Evolutionary conservation across 2,329 filamentous ascomycete species (phyloP).

Genomic region (Lasiodiplodia theobromae): DNA sequence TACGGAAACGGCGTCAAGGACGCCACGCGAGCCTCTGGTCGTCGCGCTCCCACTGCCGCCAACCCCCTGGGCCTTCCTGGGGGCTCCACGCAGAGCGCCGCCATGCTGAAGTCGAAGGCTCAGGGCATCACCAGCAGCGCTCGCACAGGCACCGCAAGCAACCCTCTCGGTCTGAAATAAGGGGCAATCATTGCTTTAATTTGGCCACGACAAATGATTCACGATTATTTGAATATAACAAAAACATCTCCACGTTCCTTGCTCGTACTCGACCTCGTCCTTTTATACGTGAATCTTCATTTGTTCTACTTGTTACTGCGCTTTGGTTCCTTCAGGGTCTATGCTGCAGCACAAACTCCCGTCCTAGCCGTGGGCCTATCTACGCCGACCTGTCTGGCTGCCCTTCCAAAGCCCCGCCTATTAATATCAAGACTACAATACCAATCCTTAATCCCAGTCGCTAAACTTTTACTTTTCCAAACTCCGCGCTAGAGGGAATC

Average conservation of each 20-base stretch:
- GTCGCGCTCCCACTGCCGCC: slow-evolving; percentile 51
- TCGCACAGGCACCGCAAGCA: slow-evolving; percentile 42
- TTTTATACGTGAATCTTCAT: neutral
- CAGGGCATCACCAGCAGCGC: slow-evolving; percentile 34
- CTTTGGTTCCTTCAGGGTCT: neutral
- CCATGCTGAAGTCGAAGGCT: slow-evolving; percentile 14
- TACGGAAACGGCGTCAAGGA: slow-evolving; percentile 61
- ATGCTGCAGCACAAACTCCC: slow-evolving; percentile 11
- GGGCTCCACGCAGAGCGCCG: slow-evolving; percentile 27
- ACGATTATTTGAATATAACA: neutral
- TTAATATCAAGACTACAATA: slow-evolving; percentile 2
- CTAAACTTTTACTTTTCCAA: slow-evolving; percentile 17
- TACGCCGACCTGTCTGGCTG: neutral
- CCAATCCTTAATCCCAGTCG: neutral
- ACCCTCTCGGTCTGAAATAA: slow-evolving; percentile 51
- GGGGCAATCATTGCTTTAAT: neutral
- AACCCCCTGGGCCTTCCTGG: slow-evolving; percentile 54
- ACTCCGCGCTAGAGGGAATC: slow-evolving; percentile 29
- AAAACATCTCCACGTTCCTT: neutral
- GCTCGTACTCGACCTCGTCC: neutral
- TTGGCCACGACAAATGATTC: slow-evolving; percentile 21
- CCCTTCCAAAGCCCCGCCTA: neutral
- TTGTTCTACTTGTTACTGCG: slow-evolving; percentile 15
- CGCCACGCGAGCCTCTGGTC: slow-evolving; percentile 52
- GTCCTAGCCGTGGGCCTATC: slow-evolving; percentile 6